Percentiles rank a stretch among this genome's conserved stretches.
These are phyloP conservation scores for Geranium rotundifolium DNA, from an alignment of 345 rosid species.

Conservation along the genomic window DNA sequence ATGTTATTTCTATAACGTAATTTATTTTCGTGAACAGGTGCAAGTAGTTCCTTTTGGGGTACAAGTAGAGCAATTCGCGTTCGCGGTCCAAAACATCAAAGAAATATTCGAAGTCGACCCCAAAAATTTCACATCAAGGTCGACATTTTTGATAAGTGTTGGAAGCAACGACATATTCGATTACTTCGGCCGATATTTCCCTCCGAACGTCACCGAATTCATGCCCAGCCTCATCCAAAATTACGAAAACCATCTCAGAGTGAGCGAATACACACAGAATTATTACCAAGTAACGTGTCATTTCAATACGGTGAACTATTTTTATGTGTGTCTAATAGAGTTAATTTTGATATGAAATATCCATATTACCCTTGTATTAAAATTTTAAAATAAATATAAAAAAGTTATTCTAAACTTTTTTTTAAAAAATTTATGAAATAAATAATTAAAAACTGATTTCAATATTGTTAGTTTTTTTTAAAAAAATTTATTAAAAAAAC, in stretches of 20 bases:
- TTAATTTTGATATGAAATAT: no score
- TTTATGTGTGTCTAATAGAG: no score
- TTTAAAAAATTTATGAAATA: no score
- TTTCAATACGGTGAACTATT: no score
- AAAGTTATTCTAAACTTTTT: no score
- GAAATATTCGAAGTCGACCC: background rate
- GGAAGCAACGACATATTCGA: constrained; percentile 15
- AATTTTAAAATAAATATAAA: no score
- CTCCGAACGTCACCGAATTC: constrained; percentile 4
- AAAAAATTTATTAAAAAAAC: no score
- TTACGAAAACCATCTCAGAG: constrained; percentile 18
- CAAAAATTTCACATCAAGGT: background rate
- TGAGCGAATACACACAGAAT: background rate
- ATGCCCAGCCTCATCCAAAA: constrained; percentile 2
- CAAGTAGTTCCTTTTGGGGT: constrained; percentile 1
- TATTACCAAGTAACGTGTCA: no score
- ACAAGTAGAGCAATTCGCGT: constrained; percentile 1
- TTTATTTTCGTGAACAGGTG: background rate
- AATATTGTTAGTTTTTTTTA: no score
- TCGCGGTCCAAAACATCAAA: background rate
- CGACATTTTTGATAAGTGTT: background rate
- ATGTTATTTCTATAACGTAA: no score
- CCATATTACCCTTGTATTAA: no score
- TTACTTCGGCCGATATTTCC: background rate
- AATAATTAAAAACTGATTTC: no score